Conservation (phyloP, 768 basidiomycete genomes). For the Lentinus brumalis region DNA sequence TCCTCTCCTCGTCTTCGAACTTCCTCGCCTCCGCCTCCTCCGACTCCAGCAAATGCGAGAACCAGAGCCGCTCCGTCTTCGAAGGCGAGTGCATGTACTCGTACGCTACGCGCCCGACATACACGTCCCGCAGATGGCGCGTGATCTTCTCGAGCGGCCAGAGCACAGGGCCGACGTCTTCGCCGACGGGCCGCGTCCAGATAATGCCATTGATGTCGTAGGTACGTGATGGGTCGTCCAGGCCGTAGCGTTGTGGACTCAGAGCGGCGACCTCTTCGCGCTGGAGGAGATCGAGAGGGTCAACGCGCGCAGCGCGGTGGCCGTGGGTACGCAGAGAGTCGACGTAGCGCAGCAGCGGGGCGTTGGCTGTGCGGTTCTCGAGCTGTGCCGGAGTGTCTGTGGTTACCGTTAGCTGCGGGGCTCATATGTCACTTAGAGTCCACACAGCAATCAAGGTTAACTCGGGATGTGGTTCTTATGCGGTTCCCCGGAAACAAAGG, state of each 20-base stretch:
- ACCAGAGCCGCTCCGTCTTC: conserved; percentile 88
- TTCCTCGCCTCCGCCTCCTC: conserved; percentile 26
- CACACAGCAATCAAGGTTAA: too few relatives aligned
- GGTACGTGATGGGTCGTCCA: conserved; percentile 49
- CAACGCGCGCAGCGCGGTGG: conserved; percentile 83
- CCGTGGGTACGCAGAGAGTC: conserved; percentile 87
- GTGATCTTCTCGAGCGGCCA: conserved; percentile 77
- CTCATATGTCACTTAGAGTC: too few relatives aligned
- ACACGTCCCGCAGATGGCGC: conserved; percentile 67
- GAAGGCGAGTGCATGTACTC: conserved; percentile 91
- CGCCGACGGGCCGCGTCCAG: conserved; percentile 59
- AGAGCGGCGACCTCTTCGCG: conserved; percentile 81
- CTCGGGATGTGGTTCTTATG: too few relatives aligned
- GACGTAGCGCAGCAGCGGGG: conserved; percentile 82
- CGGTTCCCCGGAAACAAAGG: too few relatives aligned
- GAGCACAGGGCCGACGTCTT: conserved; percentile 40
- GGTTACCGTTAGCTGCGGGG: not conserved
- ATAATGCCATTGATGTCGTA: conserved; percentile 83
- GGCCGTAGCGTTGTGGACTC: conserved; percentile 75
- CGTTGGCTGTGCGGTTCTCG: conserved; percentile 68
- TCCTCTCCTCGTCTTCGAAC: conserved; percentile 41
- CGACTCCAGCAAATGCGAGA: conserved; percentile 82
- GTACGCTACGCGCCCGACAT: conserved; percentile 85
- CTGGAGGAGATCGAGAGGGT: conserved; percentile 85
- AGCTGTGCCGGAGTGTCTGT: conserved; percentile 69